These are phyloP conservation scores for Nelumbo lutea DNA, from an alignment of 164 flowering plant genomes.

Conservation along the genomic window DNA sequence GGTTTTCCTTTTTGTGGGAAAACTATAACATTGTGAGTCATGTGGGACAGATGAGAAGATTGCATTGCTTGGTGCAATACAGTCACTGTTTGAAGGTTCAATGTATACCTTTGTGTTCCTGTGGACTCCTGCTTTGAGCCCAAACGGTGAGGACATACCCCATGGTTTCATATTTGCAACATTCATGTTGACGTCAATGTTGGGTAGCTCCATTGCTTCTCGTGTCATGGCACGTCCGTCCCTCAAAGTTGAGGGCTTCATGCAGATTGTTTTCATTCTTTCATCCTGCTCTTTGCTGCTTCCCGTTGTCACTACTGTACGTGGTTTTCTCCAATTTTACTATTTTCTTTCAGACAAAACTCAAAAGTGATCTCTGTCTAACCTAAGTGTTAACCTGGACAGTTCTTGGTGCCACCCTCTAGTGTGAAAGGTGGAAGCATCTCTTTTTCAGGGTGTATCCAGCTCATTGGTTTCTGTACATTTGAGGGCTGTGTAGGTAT, in stretches of 20 bases:
- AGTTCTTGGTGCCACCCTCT: slow-evolving; percentile 68
- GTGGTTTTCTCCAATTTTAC: slow-evolving; percentile 8
- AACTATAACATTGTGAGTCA: slow-evolving; percentile 1
- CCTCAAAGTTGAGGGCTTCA: slow-evolving; percentile 79
- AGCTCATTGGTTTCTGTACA: slow-evolving; percentile 85
- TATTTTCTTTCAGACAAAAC: background rate
- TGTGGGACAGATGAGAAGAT: slow-evolving; percentile 78
- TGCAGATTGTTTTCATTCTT: slow-evolving; percentile 82
- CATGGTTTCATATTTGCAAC: slow-evolving; percentile 70
- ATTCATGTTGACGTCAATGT: slow-evolving; percentile 63
- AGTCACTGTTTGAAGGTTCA: slow-evolving; percentile 95
- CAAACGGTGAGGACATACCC: slow-evolving; percentile 90
- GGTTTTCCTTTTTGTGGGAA: slow-evolving; percentile 5
- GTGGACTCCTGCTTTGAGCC: slow-evolving; percentile 98
- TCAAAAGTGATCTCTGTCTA: slow-evolving; percentile 11
- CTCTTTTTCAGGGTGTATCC: slow-evolving; percentile 65
- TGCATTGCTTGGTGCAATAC: slow-evolving; percentile 91
- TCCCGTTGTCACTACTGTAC: slow-evolving; percentile 67
- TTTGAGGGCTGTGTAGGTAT: slow-evolving; percentile 95
- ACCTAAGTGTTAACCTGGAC: slow-evolving; percentile 23
- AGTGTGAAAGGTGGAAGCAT: slow-evolving; percentile 72
- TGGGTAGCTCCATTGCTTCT: slow-evolving; percentile 95
- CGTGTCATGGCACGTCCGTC: slow-evolving; percentile 67
- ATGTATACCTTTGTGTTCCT: slow-evolving; percentile 98
- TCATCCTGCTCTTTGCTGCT: slow-evolving; percentile 70